These are phyloP conservation scores for Cardamine resedifolia DNA, from an alignment of 345 rosid species.

Conservation along the genomic window DNA sequence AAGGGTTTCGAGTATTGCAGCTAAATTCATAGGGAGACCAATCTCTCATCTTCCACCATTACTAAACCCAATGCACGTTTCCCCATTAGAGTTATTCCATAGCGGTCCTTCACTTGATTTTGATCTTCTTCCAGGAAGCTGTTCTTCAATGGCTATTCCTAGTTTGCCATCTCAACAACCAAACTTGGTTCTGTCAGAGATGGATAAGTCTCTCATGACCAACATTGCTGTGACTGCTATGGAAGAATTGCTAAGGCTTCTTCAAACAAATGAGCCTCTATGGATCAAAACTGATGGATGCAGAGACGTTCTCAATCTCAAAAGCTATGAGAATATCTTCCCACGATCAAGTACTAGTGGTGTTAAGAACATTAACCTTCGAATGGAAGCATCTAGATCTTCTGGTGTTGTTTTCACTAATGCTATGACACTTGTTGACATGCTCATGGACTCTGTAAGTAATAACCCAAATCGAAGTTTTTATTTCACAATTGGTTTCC, in stretches of 20 bases:
- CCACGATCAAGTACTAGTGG: constrained; percentile 53
- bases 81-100: constrained; percentile 76
- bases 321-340: constrained; percentile 59
- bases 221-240: constrained; percentile 71
- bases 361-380: constrained; percentile 56
- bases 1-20: constrained; percentile 88
- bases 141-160: constrained; percentile 38
- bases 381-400: constrained; percentile 78
- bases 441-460: constrained; percentile 89
- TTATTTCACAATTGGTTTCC: not conserved
- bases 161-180: constrained; percentile 60
- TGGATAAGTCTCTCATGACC: constrained; percentile 87
- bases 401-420: constrained; percentile 80
- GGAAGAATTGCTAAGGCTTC: constrained; percentile 80
- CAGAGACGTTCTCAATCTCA: constrained; percentile 67
- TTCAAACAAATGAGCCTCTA: constrained; percentile 75
- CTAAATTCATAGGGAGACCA: constrained; percentile 90
- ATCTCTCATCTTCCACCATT: constrained; percentile 83
- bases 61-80: constrained; percentile 59
- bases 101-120: constrained; percentile 78
- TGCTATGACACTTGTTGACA: constrained; percentile 70
- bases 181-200: constrained; percentile 57
- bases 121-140: constrained; percentile 75
- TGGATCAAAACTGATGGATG: constrained; percentile 65
- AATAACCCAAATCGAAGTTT: not conserved